Conservation (phyloP, 2,329 filamentous ascomycete species). For the Fusarium chlamydosporum region DNA sequence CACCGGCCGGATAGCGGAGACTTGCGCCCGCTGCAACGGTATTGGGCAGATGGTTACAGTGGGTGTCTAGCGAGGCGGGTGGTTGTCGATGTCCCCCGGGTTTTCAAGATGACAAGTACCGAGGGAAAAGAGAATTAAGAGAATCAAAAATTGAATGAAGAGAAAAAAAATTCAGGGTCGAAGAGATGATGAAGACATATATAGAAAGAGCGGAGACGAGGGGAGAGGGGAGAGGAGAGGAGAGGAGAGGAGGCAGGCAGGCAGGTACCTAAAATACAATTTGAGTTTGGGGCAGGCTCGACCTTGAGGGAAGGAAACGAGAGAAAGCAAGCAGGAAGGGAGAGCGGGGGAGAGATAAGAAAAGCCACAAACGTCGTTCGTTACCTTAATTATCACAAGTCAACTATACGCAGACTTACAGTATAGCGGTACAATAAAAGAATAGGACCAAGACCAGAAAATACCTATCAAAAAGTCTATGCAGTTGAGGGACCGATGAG, state of each 20-base stretch:
- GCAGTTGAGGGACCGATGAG: conserved; percentile 35
- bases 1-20: conserved; percentile 44
- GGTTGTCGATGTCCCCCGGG: conserved; percentile 16
- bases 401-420: conserved; percentile 21
- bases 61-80: conserved; percentile 28
- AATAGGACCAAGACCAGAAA: conserved; percentile 7
- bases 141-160: neutral
- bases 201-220: conserved; percentile 13
- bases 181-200: conserved; percentile 12
- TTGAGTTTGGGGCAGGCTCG: conserved; percentile 10
- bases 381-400: conserved; percentile 19
- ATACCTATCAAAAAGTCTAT: conserved; percentile 35
- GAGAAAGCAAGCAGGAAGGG: conserved; percentile 17
- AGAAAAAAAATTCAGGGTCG: conserved; percentile 1
- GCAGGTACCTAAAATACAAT: conserved; percentile 8
- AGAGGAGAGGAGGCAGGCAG: neutral
- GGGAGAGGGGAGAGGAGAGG: neutral
- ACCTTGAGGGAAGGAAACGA: conserved; percentile 24
- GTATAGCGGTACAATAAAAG: conserved; percentile 8
- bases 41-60: conserved; percentile 37
- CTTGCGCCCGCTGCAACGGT: conserved; percentile 37
- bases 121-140: conserved; percentile 3
- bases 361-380: conserved; percentile 23
- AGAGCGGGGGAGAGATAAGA: conserved; percentile 44
- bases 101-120: conserved; percentile 14